These are phyloP conservation scores for Ganoderma lingzhi DNA, from an alignment of 1,284 basidiomycete species.

Conservation along the genomic window DNA sequence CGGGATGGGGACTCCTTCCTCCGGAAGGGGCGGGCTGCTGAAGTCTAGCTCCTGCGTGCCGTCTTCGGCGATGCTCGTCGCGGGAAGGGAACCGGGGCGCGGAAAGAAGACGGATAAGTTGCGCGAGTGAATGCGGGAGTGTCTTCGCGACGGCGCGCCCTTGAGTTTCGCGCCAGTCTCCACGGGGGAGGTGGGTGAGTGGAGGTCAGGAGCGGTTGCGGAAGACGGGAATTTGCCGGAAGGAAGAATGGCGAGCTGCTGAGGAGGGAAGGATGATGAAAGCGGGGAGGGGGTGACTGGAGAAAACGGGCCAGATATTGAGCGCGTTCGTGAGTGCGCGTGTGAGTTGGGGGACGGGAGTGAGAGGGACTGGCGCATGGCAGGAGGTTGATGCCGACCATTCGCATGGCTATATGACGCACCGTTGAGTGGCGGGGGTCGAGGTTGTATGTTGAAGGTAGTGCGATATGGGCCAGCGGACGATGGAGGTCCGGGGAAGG, in stretches of 20 bases:
- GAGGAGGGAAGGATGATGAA: slow-evolving; percentile 51
- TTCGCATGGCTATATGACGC: slow-evolving; percentile 30
- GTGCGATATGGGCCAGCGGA: slow-evolving; percentile 52
- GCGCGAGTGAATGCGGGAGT: slow-evolving; percentile 85
- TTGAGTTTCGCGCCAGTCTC: slow-evolving; percentile 31
- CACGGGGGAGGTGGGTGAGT: slow-evolving; percentile 19
- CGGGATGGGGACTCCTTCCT: slow-evolving; percentile 58
- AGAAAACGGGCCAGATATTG: slow-evolving; percentile 65
- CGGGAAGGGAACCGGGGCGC: slow-evolving; percentile 71
- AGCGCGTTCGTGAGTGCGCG: slow-evolving; percentile 48
- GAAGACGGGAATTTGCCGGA: slow-evolving; percentile 27
- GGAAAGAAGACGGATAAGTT: slow-evolving; percentile 94
- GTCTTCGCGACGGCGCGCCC: slow-evolving; percentile 55
- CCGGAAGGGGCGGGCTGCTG: slow-evolving; percentile 47
- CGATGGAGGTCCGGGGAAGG: slow-evolving; percentile 43
- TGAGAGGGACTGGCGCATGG: slow-evolving; percentile 58
- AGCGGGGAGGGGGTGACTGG: slow-evolving; percentile 61
- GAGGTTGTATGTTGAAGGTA: slow-evolving; percentile 41
- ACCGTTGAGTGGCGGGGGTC: slow-evolving; percentile 42
- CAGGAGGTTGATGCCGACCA: slow-evolving; percentile 41
- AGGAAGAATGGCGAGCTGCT: slow-evolving; percentile 39
- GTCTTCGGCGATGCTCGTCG: slow-evolving; percentile 72
- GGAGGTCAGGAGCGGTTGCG: slow-evolving; percentile 37
- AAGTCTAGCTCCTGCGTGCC: slow-evolving; percentile 63
- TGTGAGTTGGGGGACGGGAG: slow-evolving; percentile 38